Evolutionary conservation across 1,284 basidiomycete genomes (phyloP).

Genomic region (Ustilago shanxiensis): DNA sequence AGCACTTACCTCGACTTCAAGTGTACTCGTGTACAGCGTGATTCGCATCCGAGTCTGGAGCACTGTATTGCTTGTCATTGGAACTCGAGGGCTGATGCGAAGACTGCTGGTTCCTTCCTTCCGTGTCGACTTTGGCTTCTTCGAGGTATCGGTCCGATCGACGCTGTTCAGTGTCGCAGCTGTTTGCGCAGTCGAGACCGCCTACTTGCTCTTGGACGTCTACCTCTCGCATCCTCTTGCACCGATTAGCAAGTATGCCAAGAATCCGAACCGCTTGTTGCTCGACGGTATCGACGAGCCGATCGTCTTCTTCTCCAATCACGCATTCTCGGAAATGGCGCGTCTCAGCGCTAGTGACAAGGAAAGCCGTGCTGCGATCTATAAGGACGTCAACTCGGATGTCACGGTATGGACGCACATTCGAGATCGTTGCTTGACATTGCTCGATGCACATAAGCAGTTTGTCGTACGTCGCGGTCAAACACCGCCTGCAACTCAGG

Average conservation of each 20-base stretch:
- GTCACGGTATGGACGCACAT: slow-evolving; percentile 47
- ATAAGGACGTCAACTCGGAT: slow-evolving; percentile 51
- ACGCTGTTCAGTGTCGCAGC: slow-evolving; percentile 37
- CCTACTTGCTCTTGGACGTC: slow-evolving; percentile 55
- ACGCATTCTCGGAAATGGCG: slow-evolving; percentile 52
- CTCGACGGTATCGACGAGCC: slow-evolving; percentile 54
- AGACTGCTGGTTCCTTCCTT: slow-evolving; percentile 58
- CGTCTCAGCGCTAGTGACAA: slow-evolving; percentile 37
- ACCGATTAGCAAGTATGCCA: slow-evolving; percentile 33
- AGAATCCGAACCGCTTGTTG: slow-evolving; percentile 47
- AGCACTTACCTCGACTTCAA: slow-evolving; percentile 22
- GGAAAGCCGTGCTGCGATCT: slow-evolving; percentile 39
- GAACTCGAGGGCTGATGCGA: slow-evolving; percentile 42
- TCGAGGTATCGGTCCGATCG: slow-evolving; percentile 28
- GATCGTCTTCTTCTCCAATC: slow-evolving; percentile 53
- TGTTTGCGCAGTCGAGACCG: slow-evolving; percentile 41
- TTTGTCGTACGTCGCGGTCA: slow-evolving; percentile 30
- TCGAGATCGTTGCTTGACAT: slow-evolving; percentile 37
- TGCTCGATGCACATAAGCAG: slow-evolving; percentile 37
- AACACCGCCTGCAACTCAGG: neutral
- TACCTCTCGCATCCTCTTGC: slow-evolving; percentile 59
- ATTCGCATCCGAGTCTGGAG: slow-evolving; percentile 53
- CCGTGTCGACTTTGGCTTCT: slow-evolving; percentile 43
- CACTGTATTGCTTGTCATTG: slow-evolving; percentile 43
- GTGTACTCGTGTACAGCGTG: slow-evolving; percentile 32